Evolutionary conservation across 2,329 filamentous ascomycete genomes (phyloP).

Genomic region (Apiospora phragmitis): DNA sequence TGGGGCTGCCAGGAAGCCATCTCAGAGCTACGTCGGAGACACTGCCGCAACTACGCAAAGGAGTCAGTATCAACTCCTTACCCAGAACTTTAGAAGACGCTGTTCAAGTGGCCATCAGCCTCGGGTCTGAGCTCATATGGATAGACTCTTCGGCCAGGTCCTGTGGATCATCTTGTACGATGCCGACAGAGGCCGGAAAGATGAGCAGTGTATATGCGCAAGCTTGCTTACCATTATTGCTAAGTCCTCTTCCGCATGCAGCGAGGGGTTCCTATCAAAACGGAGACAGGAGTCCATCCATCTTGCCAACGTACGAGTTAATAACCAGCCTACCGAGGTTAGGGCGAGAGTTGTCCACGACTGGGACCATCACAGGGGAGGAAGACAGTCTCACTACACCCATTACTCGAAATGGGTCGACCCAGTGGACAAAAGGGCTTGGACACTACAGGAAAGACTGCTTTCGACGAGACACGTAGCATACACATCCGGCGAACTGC

Average conservation of each 20-base stretch:
- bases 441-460: constrained; percentile 12
- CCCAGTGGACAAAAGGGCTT: constrained; percentile 10
- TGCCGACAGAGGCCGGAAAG: constrained; percentile 17
- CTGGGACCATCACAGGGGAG: constrained; percentile 12
- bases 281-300: neutral
- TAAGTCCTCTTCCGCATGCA: constrained; percentile 8
- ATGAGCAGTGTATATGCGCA: constrained; percentile 22
- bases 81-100: constrained; percentile 14
- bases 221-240: constrained; percentile 18
- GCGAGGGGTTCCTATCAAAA: constrained; percentile 1
- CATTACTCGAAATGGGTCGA: constrained; percentile 1
- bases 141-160: constrained; percentile 18
- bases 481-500: constrained; percentile 12
- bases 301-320: neutral
- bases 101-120: constrained; percentile 1
- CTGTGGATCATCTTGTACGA: constrained; percentile 21
- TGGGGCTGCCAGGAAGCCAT: constrained; percentile 8
- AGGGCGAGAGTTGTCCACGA: neutral
- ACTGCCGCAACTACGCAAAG: neutral
- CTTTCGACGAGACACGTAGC: constrained; percentile 6
- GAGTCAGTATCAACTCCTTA: constrained; percentile 9
- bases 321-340: neutral
- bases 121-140: constrained; percentile 16
- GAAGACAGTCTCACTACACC: neutral
- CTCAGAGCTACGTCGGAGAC: neutral